These are phyloP conservation scores for Metschnikowia henanensis DNA, from an alignment of 805 yeast genomes.

Conservation along the genomic window DNA sequence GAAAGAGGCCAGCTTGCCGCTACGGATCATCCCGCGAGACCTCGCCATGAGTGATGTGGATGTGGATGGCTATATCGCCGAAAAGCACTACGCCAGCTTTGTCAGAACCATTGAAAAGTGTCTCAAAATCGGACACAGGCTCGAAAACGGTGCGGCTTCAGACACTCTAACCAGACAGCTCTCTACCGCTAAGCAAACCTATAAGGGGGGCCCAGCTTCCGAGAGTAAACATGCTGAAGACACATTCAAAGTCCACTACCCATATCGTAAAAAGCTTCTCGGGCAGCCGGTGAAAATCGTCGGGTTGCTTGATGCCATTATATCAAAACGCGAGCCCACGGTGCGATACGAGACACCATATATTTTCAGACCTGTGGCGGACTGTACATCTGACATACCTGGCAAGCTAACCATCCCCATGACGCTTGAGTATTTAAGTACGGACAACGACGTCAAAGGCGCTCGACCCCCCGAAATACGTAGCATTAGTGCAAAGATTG, in stretches of 20 bases:
- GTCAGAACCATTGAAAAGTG: conserved; percentile 14
- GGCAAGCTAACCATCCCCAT: conserved; percentile 7
- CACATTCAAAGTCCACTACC: conserved; percentile 18
- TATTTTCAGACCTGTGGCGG: conserved; percentile 4
- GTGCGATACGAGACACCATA: conserved; percentile 16
- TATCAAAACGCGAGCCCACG: conserved; percentile 16
- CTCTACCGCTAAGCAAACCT: conserved; percentile 20
- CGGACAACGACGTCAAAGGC: conserved; percentile 8
- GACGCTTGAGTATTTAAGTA: conserved; percentile 7
- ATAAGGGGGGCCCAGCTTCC: conserved; percentile 1
- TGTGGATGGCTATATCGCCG: conserved; percentile 15
- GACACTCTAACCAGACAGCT: conserved; percentile 6
- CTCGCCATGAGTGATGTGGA: conserved; percentile 1
- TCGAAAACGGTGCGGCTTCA: conserved; percentile 8
- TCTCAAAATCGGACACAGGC: conserved; percentile 7
- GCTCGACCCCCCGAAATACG: conserved; percentile 18
- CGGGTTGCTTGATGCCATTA: conserved; percentile 22
- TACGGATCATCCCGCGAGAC: conserved; percentile 24
- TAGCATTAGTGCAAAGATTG: conserved; percentile 16
- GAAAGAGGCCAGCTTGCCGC: conserved; percentile 23
- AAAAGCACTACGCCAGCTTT: conserved; percentile 19
- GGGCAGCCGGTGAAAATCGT: conserved; percentile 23
- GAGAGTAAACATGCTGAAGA: not conserved
- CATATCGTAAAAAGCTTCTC: conserved; percentile 23
- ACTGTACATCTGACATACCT: not conserved